Evolutionary conservation across 2,329 filamentous ascomycete species (phyloP).

Genomic region (Ophiostoma himal-ulmi): DNA sequence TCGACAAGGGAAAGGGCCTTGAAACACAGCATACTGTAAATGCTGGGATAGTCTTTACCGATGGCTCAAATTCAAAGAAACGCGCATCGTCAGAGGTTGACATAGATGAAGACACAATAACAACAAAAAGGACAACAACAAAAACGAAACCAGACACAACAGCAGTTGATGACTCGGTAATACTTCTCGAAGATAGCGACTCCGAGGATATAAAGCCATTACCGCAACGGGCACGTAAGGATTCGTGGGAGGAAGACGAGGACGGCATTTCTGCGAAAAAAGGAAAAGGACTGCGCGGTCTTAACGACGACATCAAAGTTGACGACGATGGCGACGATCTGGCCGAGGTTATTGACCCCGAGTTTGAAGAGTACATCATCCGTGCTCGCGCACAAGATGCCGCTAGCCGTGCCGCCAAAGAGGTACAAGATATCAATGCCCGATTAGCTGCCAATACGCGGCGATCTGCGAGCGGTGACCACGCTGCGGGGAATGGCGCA

Average conservation of each 20-base stretch:
- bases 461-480: not conserved
- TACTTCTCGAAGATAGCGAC: conserved; percentile 20
- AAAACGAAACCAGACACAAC: not conserved
- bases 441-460: not conserved
- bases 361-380: conserved; percentile 27
- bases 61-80: not conserved
- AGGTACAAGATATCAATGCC: conserved; percentile 16
- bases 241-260: not conserved
- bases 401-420: conserved; percentile 19
- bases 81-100: not conserved
- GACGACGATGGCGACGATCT: conserved; percentile 21
- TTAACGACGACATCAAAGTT: not conserved
- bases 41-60: conserved; percentile 5
- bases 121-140: not conserved
- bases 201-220: conserved; percentile 5
- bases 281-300: not conserved
- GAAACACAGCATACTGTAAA: conserved; percentile 19
- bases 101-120: not conserved
- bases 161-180: conserved; percentile 12
- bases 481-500: not conserved
- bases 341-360: conserved; percentile 22
- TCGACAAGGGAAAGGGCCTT: conserved; percentile 23
- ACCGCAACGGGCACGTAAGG: not conserved
- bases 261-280: not conserved
- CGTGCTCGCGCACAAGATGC: conserved; percentile 24